Conservation (phyloP, 2,329 filamentous ascomycete genomes). For the Colletotrichum paranaense region DNA sequence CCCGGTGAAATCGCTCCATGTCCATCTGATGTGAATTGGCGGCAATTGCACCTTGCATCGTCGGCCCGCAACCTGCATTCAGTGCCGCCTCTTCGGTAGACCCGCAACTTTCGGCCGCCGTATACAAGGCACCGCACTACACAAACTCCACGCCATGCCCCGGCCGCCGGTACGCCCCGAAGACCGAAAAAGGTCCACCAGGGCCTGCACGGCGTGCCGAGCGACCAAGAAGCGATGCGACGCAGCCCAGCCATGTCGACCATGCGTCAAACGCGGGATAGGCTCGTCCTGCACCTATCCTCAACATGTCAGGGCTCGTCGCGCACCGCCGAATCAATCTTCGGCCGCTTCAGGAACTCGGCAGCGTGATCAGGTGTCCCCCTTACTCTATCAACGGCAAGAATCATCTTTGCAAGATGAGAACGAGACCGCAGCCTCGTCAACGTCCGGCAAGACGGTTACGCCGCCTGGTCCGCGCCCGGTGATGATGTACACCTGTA, state of each 20-base stretch:
- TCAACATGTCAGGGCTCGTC: background rate
- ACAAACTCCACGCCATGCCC: slow-evolving; percentile 52
- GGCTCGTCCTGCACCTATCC: slow-evolving; percentile 2
- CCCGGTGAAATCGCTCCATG: background rate
- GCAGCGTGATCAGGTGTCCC: background rate
- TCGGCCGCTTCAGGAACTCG: background rate
- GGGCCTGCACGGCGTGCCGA: slow-evolving; percentile 61
- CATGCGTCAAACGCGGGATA: slow-evolving; percentile 13
- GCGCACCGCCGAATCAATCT: background rate
- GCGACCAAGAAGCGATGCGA: slow-evolving; percentile 63
- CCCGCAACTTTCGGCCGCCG: background rate
- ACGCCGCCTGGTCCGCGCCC: background rate
- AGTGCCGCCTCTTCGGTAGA: background rate
- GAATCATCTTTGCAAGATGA: background rate
- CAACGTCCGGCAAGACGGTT: too few relatives aligned
- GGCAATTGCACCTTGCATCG: background rate
- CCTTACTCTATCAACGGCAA: background rate
- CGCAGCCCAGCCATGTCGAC: slow-evolving; percentile 56
- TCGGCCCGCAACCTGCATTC: background rate
- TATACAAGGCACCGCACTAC: background rate
- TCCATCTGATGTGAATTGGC: background rate
- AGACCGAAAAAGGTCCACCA: slow-evolving; percentile 59
- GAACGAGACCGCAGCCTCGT: background rate
- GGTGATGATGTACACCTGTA: slow-evolving; percentile 12
- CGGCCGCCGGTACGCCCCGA: slow-evolving; percentile 62